Evolutionary conservation across 352 stramenopile genomes (phyloP), one percentile per base, ranked within the genome.

Genomic region (Blastocystis sp.): DNA sequence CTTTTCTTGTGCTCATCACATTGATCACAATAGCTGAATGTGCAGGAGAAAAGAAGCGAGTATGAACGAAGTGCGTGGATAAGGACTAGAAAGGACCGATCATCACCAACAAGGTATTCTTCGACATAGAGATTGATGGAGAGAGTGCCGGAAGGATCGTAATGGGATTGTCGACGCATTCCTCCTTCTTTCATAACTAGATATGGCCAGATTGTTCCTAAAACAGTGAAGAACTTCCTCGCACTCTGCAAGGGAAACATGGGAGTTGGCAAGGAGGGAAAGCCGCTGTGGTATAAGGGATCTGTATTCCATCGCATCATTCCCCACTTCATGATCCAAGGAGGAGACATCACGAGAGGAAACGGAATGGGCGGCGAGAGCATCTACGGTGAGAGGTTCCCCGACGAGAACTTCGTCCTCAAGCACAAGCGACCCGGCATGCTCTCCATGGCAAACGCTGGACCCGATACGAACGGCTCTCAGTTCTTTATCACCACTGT

Each of bases 251-350:
- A 96, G 69, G 97, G 96, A 81, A 97, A 98, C 91, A 96, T 96
- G 92, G 96, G 96, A 90, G 93, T 94, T 67, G 92, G 91, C n/a
- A 92, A 93, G 76, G 95, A 12, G 12, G 94, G 93, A 29, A 94
- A 94, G 45, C 92, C 91, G 29, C 92, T 99, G 3, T 99, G 99
- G 93, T 99, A 99, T 91, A 96, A 99, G 92, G 96, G 98, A 90
- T 92, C 98, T 19, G 95, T 98, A 77, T 99, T 99, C 91, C 97
- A 99, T 92, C 96, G 97, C 69, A 95, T 99, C 80, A 99, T 99
- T 92, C 98, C 98, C 91, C 96, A 96, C 62, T 99, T 99, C 90
- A 99, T 99, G 96, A 92, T 99, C 61, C 96, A 99, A 93, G 95
- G 93, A 6, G 95, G 95, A 0, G 90, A 92, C 71, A 99, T 93